phyloP scores from a whole-genome alignment of 305 asterid genomes.

The Fraxinus velutina region DNA sequence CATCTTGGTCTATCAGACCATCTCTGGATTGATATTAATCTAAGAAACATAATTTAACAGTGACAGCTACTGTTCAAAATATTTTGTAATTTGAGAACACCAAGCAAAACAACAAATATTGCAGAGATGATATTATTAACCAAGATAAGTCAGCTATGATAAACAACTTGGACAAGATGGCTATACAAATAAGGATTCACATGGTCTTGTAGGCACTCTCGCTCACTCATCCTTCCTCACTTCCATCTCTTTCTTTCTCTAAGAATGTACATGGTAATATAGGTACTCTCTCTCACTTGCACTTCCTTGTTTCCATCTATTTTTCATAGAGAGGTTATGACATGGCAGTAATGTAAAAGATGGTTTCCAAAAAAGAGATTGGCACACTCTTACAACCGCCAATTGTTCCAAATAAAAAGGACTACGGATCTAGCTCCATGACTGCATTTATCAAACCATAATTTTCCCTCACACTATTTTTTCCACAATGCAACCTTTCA shows the following conservation, averaged over 20 bases:
- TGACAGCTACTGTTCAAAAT: not conserved
- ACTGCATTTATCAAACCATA: not conserved
- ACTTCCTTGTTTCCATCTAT: not conserved
- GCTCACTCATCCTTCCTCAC: not conserved
- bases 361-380: not conserved
- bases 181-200: not conserved
- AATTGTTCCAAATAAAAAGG: not conserved
- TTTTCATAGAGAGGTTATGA: not conserved
- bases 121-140: not conserved
- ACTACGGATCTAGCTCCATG: not conserved
- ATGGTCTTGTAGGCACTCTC: not conserved
- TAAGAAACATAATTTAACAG: not conserved
- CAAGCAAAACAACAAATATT: not conserved
- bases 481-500: not conserved
- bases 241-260: not conserved
- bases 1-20: not conserved
- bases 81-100: not conserved
- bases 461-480: not conserved
- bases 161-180: not conserved
- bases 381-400: not conserved
- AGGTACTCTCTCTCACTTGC: not conserved
- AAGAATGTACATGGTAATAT: not conserved
- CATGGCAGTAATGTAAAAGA: not conserved
- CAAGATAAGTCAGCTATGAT: not conserved
- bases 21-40: not conserved